These are phyloP conservation scores for Leishmania braziliensis DNA, from an alignment of 208 protist genomes.

Conservation along the genomic window DNA sequence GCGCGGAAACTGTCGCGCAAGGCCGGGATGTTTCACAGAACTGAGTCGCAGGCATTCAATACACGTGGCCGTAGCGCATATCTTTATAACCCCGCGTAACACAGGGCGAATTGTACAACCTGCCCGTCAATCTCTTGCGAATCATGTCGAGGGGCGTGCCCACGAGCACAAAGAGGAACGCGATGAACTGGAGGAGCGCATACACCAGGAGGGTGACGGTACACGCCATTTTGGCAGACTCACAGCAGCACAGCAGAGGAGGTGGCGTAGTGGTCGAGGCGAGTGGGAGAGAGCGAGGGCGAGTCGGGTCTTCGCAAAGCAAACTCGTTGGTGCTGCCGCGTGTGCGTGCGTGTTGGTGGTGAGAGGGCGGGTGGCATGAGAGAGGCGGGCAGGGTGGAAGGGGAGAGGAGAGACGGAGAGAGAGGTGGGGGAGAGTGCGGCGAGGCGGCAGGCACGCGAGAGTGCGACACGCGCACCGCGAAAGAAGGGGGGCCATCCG, in stretches of 20 bases:
- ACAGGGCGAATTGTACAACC: no score
- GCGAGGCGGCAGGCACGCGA: no score
- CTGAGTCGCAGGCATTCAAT: no score
- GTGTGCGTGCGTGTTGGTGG: constrained; percentile 28
- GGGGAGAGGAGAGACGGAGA: background rate
- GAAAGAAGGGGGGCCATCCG: no score
- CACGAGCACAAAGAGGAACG: constrained; percentile 51
- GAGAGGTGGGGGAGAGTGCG: background rate
- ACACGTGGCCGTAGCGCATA: no score
- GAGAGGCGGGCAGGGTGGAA: background rate
- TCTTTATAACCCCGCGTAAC: background rate
- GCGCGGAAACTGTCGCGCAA: constrained; percentile 28
- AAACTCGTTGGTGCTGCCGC: background rate
- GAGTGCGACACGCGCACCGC: no score
- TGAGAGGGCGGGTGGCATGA: constrained; percentile 23
- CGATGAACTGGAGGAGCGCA: constrained; percentile 43
- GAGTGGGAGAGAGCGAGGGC: background rate
- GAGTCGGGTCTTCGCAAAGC: background rate
- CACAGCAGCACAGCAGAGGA: background rate
- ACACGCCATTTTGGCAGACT: no score
- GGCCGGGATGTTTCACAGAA: no score
- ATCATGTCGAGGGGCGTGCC: constrained; percentile 62
- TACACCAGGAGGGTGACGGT: constrained; percentile 37
- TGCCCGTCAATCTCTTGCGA: background rate
- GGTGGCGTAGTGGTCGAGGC: background rate